These are phyloP conservation scores for Gaertneriomyces semiglobifer DNA, from an alignment of 192 early-diverging fungal species.

Conservation along the genomic window DNA sequence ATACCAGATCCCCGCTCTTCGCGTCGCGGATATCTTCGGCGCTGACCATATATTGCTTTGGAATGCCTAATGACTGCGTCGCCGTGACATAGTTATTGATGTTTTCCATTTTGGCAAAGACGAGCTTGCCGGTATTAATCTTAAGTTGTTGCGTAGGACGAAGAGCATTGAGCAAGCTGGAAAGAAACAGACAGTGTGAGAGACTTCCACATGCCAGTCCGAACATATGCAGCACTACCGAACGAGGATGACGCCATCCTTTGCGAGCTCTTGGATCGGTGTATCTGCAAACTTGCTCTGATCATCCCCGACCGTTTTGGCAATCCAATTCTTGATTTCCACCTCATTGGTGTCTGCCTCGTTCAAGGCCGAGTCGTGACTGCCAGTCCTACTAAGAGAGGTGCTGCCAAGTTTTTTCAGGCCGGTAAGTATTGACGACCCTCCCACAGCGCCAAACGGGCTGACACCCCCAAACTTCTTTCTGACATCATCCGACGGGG, in stretches of 20 bases:
- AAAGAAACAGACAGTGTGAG: neutral
- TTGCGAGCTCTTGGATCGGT: too few species aligned
- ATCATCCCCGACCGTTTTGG: constrained; percentile 5
- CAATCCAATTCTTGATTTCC: constrained; percentile 17
- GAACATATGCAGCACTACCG: too few species aligned
- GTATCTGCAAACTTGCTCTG: too few species aligned
- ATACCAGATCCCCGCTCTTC: neutral
- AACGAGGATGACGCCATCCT: too few species aligned
- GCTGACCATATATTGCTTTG: constrained; percentile 19
- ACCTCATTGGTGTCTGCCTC: constrained; percentile 19
- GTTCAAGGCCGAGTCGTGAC: neutral
- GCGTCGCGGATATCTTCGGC: constrained; percentile 24
- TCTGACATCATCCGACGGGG: too few species aligned
- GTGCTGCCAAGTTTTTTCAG: neutral
- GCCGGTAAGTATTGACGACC: neutral
- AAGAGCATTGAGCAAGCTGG: constrained; percentile 31
- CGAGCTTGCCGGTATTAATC: constrained; percentile 35
- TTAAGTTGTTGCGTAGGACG: constrained; percentile 13
- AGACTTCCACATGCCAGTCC: neutral
- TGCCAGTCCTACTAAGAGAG: constrained; percentile 7
- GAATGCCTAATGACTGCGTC: constrained; percentile 17
- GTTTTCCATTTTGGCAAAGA: constrained; percentile 31
- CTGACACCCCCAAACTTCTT: too few species aligned
- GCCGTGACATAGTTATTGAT: constrained; percentile 30
- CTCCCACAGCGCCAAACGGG: too few species aligned